Evolutionary conservation across 1,139 yeast genomes (phyloP).

Genomic region (Magnusiomyces suaveolens): DNA sequence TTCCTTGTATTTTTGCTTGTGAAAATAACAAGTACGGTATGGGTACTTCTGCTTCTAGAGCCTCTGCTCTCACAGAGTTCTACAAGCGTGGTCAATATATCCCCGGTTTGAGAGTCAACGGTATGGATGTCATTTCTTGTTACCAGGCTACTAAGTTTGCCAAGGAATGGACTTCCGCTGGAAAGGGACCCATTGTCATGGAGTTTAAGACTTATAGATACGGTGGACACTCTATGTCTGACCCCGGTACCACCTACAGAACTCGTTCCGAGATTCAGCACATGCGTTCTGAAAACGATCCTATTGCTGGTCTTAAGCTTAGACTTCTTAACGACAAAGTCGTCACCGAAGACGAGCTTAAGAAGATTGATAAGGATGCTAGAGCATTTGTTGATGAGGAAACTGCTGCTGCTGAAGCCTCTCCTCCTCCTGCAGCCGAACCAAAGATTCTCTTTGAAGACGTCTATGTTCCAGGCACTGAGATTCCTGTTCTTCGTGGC

Average conservation of each 20-base stretch:
- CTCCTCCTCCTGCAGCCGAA: slow-evolving; percentile 92
- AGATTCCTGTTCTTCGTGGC: slow-evolving; percentile 88
- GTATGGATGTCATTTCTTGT: slow-evolving; percentile 94
- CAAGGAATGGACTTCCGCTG: slow-evolving; percentile 87
- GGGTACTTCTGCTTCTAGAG: slow-evolving; percentile 97
- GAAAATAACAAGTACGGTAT: slow-evolving; percentile 99
- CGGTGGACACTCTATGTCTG: slow-evolving; percentile 99
- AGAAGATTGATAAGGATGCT: slow-evolving; percentile 88
- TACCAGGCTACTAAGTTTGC: slow-evolving; percentile 96
- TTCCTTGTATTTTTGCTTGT: slow-evolving; percentile 90
- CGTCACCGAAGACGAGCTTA: slow-evolving; percentile 90
- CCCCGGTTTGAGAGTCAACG: slow-evolving; percentile 96
- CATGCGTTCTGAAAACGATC: slow-evolving; percentile 97
- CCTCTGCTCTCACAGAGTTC: slow-evolving; percentile 93
- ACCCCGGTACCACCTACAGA: slow-evolving; percentile 99
- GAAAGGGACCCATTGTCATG: slow-evolving; percentile 91
- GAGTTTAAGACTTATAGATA: slow-evolving; percentile 98
- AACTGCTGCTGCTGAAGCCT: slow-evolving; percentile 85
- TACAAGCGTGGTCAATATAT: slow-evolving; percentile 98
- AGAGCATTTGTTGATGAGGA: slow-evolving; percentile 93
- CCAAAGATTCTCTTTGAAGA: slow-evolving; percentile 93
- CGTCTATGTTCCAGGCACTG: slow-evolving; percentile 91
- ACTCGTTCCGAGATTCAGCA: slow-evolving; percentile 99
- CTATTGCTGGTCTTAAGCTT: slow-evolving; percentile 91
- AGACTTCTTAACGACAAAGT: slow-evolving; percentile 70